Conservation (phyloP, 1,139 yeast genomes). For the Candida albicans region DNA sequence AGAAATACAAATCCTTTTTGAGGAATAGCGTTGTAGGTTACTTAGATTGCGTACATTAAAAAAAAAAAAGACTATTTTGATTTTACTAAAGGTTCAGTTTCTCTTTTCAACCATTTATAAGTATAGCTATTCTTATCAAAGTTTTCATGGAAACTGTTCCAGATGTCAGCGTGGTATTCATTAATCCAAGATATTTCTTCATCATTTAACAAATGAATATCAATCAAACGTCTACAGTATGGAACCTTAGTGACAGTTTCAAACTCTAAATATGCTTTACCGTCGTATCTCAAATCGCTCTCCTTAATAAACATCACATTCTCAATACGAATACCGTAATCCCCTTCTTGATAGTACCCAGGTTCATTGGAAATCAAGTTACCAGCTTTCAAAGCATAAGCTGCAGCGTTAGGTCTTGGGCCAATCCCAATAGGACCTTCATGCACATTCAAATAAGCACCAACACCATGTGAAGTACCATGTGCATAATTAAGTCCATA, state of each 20-base stretch:
- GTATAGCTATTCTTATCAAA: conserved; percentile 53
- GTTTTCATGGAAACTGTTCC: conserved; percentile 52
- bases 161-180: conserved; percentile 62
- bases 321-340: conserved; percentile 92
- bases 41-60: not conserved
- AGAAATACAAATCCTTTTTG: conserved; percentile 77
- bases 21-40: conserved; percentile 29
- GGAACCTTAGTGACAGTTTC: conserved; percentile 93
- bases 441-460: conserved; percentile 88
- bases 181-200: conserved; percentile 73
- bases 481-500: conserved; percentile 89
- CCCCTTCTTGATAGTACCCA: conserved; percentile 90
- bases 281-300: conserved; percentile 43
- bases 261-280: conserved; percentile 65
- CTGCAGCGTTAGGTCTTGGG: conserved; percentile 51
- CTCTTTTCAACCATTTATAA: conserved; percentile 73
- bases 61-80: not conserved
- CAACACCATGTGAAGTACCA: conserved; percentile 98
- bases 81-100: conserved; percentile 48
- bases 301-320: conserved; percentile 69
- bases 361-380: conserved; percentile 92
- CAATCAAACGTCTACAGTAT: conserved; percentile 40
- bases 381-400: conserved; percentile 59
- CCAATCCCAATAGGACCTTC: conserved; percentile 97
- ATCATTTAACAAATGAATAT: conserved; percentile 39